phyloP scores from a whole-genome alignment of 2,329 filamentous ascomycete genomes.

The Trichoderma aggressivum region DNA sequence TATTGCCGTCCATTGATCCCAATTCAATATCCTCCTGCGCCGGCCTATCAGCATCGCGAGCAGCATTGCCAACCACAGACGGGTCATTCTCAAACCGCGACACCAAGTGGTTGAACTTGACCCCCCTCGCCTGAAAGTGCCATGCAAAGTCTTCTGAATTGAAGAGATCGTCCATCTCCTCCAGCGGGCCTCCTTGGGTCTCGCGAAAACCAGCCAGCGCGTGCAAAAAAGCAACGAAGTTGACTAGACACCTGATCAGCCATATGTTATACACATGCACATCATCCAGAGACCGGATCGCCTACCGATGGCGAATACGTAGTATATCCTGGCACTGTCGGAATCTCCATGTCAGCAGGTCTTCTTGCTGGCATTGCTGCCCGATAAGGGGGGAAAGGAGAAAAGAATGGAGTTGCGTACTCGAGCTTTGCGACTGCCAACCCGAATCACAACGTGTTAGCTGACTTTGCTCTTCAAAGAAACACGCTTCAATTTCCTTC shows the following conservation, averaged over 20 bases:
- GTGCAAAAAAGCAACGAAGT: constrained; percentile 63
- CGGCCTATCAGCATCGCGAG: constrained; percentile 19
- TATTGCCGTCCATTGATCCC: neutral
- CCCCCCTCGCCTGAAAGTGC: constrained; percentile 44
- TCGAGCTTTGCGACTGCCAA: neutral
- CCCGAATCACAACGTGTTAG: neutral
- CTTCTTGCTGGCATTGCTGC: neutral
- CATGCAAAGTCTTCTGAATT: constrained; percentile 55
- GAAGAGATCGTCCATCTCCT: constrained; percentile 71
- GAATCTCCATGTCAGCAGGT: neutral
- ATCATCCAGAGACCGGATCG: neutral
- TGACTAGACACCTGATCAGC: neutral
- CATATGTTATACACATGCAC: neutral
- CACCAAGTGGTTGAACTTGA: constrained; percentile 45
- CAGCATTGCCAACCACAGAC: constrained; percentile 31
- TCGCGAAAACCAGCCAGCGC: constrained; percentile 73
- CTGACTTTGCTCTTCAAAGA: neutral
- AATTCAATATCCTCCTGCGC: neutral
- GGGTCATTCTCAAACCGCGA: constrained; percentile 45
- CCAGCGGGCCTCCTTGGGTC: constrained; percentile 64
- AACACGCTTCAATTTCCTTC: neutral
- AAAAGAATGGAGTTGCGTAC: neutral
- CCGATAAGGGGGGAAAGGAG: neutral
- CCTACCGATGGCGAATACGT: constrained; percentile 65
- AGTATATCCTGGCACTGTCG: constrained; percentile 57